Conservation (phyloP, 129 eudicot species). For the Tagetes erecta region DNA sequence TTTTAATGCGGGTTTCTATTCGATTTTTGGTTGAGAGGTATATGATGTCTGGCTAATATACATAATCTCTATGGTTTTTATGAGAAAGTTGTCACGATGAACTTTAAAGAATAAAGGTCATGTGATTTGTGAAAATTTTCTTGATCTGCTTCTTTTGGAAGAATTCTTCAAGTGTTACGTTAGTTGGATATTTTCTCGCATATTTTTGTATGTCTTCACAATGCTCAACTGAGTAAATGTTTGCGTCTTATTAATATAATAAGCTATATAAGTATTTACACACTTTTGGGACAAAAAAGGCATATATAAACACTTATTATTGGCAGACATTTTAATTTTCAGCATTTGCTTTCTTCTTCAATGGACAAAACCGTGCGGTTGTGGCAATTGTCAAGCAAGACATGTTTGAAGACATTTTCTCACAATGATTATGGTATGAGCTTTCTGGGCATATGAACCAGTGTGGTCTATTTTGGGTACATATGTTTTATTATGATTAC, state of each 20-base stretch:
- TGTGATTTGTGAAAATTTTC: neutral
- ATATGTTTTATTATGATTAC: neutral
- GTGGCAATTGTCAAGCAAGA: constrained; percentile 86
- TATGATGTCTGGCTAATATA: neutral
- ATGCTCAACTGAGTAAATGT: constrained; percentile 11
- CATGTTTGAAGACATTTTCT: constrained; percentile 88
- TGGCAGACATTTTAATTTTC: constrained; percentile 36
- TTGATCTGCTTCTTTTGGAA: neutral
- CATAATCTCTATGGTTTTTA: neutral
- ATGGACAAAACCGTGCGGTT: constrained; percentile 98
- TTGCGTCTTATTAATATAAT: constrained; percentile 10
- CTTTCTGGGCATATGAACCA: no score
- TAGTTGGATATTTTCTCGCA: constrained; percentile 1
- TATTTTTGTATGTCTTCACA: neutral
- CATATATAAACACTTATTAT: constrained; percentile 22
- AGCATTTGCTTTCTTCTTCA: constrained; percentile 95
- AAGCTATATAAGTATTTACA: neutral
- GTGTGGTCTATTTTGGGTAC: no score
- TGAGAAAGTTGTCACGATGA: neutral
- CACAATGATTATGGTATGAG: constrained; percentile 94
- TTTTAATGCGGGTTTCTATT: neutral
- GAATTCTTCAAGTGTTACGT: neutral
- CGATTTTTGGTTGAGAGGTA: neutral
- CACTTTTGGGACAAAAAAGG: neutral
- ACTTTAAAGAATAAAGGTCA: neutral